Conservation (phyloP, 2,329 filamentous ascomycete species). For the Ceratocystis albifundus region DNA sequence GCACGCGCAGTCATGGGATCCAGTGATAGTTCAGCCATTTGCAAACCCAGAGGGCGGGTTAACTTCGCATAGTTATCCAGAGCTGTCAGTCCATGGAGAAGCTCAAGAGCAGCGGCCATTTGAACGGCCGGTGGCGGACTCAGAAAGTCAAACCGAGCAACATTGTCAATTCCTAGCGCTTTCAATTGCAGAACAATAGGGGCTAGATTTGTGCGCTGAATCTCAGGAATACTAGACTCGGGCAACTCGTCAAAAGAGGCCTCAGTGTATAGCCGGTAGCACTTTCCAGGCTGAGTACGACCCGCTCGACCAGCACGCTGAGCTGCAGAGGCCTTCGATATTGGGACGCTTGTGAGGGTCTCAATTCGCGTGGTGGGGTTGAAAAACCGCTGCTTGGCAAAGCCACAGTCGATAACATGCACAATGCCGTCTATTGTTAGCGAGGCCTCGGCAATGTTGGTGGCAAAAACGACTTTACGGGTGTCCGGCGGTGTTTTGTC, state of each 20-base stretch:
- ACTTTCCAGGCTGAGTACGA: conserved; percentile 81
- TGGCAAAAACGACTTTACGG: conserved; percentile 83
- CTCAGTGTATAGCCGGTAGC: conserved; percentile 85
- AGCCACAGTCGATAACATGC: conserved; percentile 82
- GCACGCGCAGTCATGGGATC: conserved; percentile 95
- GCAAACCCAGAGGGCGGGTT: conserved; percentile 71
- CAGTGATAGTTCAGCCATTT: conserved; percentile 87
- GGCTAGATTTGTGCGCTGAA: conserved; percentile 83
- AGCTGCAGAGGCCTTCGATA: conserved; percentile 85
- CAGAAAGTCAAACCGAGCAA: conserved; percentile 80
- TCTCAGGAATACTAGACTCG: conserved; percentile 71
- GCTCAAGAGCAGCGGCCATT: conserved; percentile 72
- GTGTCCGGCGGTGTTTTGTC: conserved; percentile 70
- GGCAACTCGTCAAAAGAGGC: conserved; percentile 52
- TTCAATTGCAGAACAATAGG: conserved; percentile 84
- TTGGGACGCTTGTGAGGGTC: conserved; percentile 64
- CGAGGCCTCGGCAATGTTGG: conserved; percentile 93
- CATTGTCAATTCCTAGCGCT: conserved; percentile 88
- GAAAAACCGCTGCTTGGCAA: conserved; percentile 79
- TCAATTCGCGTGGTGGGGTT: conserved; percentile 79
- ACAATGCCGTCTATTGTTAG: conserved; percentile 88
- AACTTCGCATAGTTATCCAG: conserved; percentile 84
- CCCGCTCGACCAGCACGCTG: conserved; percentile 86
- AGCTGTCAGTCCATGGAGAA: conserved; percentile 76
- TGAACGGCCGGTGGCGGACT: conserved; percentile 76